A percentile compares a stretch with the other conserved stretches of the same genome.
Conservation (phyloP, 2,329 filamentous ascomycete genomes). For the Alternaria angustiovoidea region DNA sequence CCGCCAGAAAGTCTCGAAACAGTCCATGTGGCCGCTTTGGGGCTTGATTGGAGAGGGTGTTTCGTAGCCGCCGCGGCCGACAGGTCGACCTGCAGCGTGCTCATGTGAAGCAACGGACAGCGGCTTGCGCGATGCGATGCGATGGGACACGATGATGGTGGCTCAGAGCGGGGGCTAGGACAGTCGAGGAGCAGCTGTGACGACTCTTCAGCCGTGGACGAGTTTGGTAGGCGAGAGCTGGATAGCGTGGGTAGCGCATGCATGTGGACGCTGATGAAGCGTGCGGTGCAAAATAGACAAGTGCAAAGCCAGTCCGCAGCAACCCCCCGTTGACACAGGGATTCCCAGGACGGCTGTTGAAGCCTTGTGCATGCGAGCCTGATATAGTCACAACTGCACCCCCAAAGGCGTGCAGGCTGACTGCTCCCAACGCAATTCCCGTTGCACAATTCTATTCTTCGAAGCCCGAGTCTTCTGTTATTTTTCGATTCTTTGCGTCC, state of each 20-base stretch:
- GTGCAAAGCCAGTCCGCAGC: background rate
- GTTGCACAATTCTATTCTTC: constrained; percentile 8
- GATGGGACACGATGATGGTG: constrained; percentile 10
- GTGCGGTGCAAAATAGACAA: background rate
- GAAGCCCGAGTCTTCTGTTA: background rate
- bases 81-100: constrained; percentile 26
- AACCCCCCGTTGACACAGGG: constrained; percentile 5
- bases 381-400: constrained; percentile 20
- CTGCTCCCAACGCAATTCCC: background rate
- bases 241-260: background rate
- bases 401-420: constrained; percentile 13
- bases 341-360: constrained; percentile 5
- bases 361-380: constrained; percentile 17
- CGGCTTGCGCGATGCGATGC: constrained; percentile 35
- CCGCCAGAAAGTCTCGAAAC: constrained; percentile 31
- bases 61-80: constrained; percentile 39
- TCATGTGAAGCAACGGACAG: constrained; percentile 18
- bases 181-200: constrained; percentile 11
- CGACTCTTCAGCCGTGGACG: constrained; percentile 2
- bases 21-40: constrained; percentile 20
- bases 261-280: background rate
- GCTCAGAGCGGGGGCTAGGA: constrained; percentile 23
- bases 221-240: constrained; percentile 1
- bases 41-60: constrained; percentile 41
- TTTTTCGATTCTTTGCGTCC: background rate